These are phyloP conservation scores for Apiospora arundinis DNA, from an alignment of 2,329 filamentous ascomycete species.

Conservation along the genomic window DNA sequence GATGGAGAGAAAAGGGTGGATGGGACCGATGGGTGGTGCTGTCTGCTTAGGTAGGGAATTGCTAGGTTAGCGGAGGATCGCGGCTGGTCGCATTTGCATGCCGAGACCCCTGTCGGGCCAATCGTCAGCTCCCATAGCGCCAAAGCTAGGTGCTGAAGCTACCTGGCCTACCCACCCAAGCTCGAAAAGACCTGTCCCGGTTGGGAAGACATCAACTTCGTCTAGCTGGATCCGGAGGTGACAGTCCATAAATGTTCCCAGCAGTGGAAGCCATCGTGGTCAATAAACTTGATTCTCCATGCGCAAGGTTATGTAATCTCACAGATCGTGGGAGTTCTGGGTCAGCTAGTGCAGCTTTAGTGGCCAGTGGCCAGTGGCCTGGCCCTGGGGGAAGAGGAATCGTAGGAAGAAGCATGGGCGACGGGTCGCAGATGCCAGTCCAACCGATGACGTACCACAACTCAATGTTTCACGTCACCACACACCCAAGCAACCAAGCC, in stretches of 20 bases:
- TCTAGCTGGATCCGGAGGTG: constrained; percentile 12
- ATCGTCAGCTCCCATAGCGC: not conserved
- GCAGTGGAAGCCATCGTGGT: not conserved
- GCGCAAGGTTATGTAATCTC: constrained; percentile 9
- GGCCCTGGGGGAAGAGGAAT: not conserved
- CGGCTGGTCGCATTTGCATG: constrained; percentile 6
- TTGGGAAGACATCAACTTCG: constrained; percentile 6
- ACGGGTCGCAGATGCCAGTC: constrained; percentile 6
- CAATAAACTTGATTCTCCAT: constrained; percentile 1
- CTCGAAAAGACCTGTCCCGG: not conserved
- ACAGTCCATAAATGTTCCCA: not conserved
- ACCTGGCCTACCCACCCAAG: not conserved
- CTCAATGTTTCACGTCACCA: constrained; percentile 27
- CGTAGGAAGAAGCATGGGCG: not conserved
- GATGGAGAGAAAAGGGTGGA: too few species aligned
- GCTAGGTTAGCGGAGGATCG: constrained; percentile 3
- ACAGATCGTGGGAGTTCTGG: not conserved
- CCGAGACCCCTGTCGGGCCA: not conserved
- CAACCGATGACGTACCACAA: constrained; percentile 25
- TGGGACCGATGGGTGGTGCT: not conserved
- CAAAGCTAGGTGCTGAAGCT: not conserved
- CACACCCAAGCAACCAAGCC: not conserved
- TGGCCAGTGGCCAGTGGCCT: not conserved
- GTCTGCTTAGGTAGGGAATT: not conserved
- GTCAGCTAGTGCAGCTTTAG: not conserved